Evolutionary conservation across 768 basidiomycete genomes (phyloP).

Genomic region (Mycena vitilis): DNA sequence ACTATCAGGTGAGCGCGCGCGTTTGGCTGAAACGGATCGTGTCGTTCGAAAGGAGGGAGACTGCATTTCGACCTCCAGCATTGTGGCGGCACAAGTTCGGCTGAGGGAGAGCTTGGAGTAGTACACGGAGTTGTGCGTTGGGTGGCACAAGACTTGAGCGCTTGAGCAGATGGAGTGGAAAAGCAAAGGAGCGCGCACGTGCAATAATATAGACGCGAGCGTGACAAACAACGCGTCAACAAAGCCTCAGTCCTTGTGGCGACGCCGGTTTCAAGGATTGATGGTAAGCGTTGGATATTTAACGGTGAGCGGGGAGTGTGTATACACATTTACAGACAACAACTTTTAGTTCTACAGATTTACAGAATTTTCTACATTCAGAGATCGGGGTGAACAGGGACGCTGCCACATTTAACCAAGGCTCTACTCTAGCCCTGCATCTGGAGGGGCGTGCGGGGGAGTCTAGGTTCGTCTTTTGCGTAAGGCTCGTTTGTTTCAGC

Average conservation of each 20-base stretch:
- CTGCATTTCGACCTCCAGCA: slow-evolving; percentile 67
- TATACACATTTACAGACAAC: not conserved
- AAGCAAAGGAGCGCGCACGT: slow-evolving; percentile 13
- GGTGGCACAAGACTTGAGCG: not conserved
- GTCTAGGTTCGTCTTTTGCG: slow-evolving; percentile 71
- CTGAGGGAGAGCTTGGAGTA: too few species aligned
- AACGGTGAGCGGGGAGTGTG: too few species aligned
- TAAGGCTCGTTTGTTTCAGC: slow-evolving; percentile 82
- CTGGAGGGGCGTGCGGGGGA: slow-evolving; percentile 72
- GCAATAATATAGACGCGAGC: slow-evolving; percentile 8
- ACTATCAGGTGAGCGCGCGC: slow-evolving; percentile 71
- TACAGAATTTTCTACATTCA: not conserved
- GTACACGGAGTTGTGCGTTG: slow-evolving; percentile 10
- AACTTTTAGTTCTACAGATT: slow-evolving; percentile 16
- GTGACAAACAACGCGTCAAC: slow-evolving; percentile 5
- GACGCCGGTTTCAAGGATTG: too few species aligned
- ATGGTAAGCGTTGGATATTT: too few species aligned
- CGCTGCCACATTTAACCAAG: too few species aligned
- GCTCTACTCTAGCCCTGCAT: slow-evolving; percentile 60
- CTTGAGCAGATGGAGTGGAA: not conserved
- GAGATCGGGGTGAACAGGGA: too few species aligned
- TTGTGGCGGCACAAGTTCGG: slow-evolving; percentile 29
- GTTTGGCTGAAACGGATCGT: slow-evolving; percentile 57
- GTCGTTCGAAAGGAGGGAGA: slow-evolving; percentile 54
- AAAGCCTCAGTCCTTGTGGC: too few species aligned